Evolutionary conservation across 768 basidiomycete species (phyloP), one percentile per base, ranked within the genome.

Genomic region (Gyrodon lividus): DNA sequence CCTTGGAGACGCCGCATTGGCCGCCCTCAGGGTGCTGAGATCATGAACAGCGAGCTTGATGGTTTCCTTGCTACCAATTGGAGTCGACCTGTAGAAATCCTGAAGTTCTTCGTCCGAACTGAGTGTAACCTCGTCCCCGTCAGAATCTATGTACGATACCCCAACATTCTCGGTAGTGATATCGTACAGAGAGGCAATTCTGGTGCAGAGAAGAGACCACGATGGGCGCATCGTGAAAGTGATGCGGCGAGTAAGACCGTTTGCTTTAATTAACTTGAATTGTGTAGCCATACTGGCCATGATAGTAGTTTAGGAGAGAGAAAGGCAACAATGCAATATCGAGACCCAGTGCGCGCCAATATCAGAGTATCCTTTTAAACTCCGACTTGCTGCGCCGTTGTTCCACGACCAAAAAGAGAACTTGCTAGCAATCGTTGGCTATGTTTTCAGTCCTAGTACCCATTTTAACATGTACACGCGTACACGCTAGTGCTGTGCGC

Each of bases 71-170:
- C n/a, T 26, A 22, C 34, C 20, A 13, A 63, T 63, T 39, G 60
- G 50, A 51, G 70, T 59, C 6, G 72, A 70, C 24, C 63, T 60
- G 63, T 86, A 90, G 63, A 78, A 88, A 52, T 91, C 88, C 48
- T 78, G 76, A n/a, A 92, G 78, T 66, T 92, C 90, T 30, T 84
- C 83, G 48, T 89, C 76, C 4, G 89, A 81, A 67, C 81, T 87
- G 50, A 91, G 73, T 10, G 89, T 91, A 55, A 92, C 81, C 53
- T 85, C 81, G 61, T 92, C 90, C 34, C 80, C 77, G 61, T 92
- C 89, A 28, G 65, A 64, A 66, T 92, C 90, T 43, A 84, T 53
- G 66, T 92, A 92, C 28, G 84, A 82, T 30, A 88, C 83, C 2
- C 75, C 87, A 46, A 90, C 71, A 46, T 77, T 76, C 51, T 79